phyloP scores from a whole-genome alignment of 1,139 yeast species.

The Kurtzmaniella quercitrusa region DNA sequence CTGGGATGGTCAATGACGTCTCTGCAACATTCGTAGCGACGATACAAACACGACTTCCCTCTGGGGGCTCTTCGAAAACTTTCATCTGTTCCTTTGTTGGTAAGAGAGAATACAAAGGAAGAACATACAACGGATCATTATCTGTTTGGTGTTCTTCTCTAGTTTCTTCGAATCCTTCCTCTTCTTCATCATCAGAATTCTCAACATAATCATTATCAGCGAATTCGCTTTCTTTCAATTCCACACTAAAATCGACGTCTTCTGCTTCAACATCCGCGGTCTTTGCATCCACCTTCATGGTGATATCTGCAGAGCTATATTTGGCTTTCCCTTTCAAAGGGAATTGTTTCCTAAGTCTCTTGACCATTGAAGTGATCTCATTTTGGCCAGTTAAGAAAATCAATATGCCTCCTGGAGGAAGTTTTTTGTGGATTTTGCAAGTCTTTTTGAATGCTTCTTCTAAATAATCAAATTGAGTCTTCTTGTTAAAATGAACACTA shows the following conservation, averaged over 20 bases:
- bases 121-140: slow-evolving; percentile 78
- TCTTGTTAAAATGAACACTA: slow-evolving; percentile 81
- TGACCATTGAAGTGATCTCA: slow-evolving; percentile 78
- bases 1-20: slow-evolving; percentile 94
- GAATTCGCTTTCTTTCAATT: slow-evolving; percentile 28
- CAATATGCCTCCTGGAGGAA: slow-evolving; percentile 94
- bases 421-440: slow-evolving; percentile 75
- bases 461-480: slow-evolving; percentile 71
- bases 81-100: slow-evolving; percentile 95
- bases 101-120: slow-evolving; percentile 86
- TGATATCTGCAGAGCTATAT: slow-evolving; percentile 21
- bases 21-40: slow-evolving; percentile 98
- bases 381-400: slow-evolving; percentile 92
- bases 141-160: slow-evolving; percentile 72
- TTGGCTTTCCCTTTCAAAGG: slow-evolving; percentile 42
- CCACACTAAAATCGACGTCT: slow-evolving; percentile 77
- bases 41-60: slow-evolving; percentile 80
- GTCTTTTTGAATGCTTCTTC: slow-evolving; percentile 87
- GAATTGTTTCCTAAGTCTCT: slow-evolving; percentile 61
- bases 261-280: slow-evolving; percentile 78
- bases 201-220: slow-evolving; percentile 29
- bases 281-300: slow-evolving; percentile 49
- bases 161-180: slow-evolving; percentile 88
- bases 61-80: slow-evolving; percentile 83
- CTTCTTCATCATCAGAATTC: slow-evolving; percentile 50